phyloP scores from a whole-genome alignment of 1,139 yeast genomes.

The Trichomonascaceae sp. region DNA sequence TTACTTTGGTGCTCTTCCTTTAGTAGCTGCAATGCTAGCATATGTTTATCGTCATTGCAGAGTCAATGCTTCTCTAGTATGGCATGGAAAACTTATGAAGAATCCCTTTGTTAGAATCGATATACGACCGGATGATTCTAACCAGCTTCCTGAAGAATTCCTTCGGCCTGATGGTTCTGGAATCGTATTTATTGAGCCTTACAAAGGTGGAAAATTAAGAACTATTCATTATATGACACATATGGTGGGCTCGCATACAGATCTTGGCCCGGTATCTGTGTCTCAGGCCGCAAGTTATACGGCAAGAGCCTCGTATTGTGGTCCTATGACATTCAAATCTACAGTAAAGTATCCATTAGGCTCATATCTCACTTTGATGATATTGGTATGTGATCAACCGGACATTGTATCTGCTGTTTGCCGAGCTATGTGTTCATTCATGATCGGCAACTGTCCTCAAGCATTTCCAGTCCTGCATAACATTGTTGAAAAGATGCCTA shows the following conservation, averaged over 20 bases:
- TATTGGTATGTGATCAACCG: background rate
- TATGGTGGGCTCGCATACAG: background rate
- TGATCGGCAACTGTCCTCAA: constrained; percentile 3
- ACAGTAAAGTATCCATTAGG: constrained; percentile 1
- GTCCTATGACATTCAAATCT: background rate
- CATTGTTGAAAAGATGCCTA: background rate
- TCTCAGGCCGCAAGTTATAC: background rate
- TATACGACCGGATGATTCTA: background rate
- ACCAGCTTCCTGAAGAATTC: background rate
- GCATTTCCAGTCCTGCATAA: constrained; percentile 4
- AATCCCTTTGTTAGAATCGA: constrained; percentile 2
- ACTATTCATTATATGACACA: constrained; percentile 1
- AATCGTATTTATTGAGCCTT: background rate
- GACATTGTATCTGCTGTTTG: background rate
- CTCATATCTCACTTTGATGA: background rate
- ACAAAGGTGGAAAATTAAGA: background rate
- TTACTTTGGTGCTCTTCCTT: background rate
- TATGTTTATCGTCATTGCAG: background rate
- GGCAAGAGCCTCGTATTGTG: background rate
- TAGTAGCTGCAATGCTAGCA: constrained; percentile 2
- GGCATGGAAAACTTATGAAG: constrained; percentile 1
- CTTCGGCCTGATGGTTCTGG: constrained; percentile 1
- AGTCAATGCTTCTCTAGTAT: background rate
- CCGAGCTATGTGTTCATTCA: background rate
- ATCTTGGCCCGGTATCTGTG: background rate